Evolutionary conservation across 176 grass and related monocot genomes (phyloP), one percentile per base, ranked within the genome.

Genomic region (Aegilops tauschii): DNA sequence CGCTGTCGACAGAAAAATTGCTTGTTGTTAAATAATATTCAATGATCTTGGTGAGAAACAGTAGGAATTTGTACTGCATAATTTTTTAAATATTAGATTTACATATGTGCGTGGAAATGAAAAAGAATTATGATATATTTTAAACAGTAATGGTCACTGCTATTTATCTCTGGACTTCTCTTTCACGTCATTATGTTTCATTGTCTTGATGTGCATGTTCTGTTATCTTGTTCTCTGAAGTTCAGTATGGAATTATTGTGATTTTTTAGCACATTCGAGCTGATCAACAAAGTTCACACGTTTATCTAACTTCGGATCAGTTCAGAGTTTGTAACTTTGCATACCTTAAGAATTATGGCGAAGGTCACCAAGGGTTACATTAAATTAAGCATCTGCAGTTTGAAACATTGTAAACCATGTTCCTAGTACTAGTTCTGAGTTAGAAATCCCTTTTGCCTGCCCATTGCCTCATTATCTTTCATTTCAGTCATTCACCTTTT

Each of bases 151-250:
- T 47, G 6, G 39, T 31, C 16, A 21, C 81, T 56, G 73, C 4
- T 90, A 83, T 72, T 67, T 74, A 42, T 87, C 10, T 50, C 56
- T 20, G 44, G 18, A 72, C 8, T 82, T 77, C 10, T 65, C 3
- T 31, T 79, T 64, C 79, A 54, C 12, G 20, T 72, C 25, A 40
- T 83, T 83, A 6, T 78, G 29, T 50, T 45, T 32, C 65, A 83
- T 54, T 56, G 31, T 27, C 69, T 56, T 47, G 64, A 82, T 86
- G 47, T 82, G 21, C 83, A 42, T 11, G 78, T 58, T 85, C 21
- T 9, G 34, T 10, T 39, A 62, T 70, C 34, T 69, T 83, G 44
- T 54, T 54, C 73, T 62, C 35, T 65, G 11, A 34, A 16, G 58
- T 39, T 85, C 8, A 12, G n/a, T 59, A 35, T 21, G 47, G 58